A percentile compares a stretch with the other conserved stretches of the same genome.
phyloP scores from a whole-genome alignment of 2,329 filamentous ascomycete genomes.

The Furcasterigmium furcatum region DNA sequence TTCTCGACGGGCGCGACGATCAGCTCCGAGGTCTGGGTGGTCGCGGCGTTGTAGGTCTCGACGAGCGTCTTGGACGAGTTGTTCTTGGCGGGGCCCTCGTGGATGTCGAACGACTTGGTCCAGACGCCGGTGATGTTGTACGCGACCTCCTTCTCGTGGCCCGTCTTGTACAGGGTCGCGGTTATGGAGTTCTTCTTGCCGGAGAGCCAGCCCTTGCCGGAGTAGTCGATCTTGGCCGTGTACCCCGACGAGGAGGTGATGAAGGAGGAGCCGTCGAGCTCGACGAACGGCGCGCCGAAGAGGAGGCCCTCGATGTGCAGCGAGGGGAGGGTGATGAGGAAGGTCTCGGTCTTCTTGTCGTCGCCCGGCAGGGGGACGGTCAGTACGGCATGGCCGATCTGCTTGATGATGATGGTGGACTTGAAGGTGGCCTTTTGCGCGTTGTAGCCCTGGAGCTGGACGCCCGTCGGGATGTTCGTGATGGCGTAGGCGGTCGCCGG shows the following conservation, averaged over 20 bases:
- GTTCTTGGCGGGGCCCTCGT: conserved; percentile 56
- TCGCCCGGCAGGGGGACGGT: conserved; percentile 56
- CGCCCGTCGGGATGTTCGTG: conserved; percentile 78
- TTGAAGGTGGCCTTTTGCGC: conserved; percentile 95
- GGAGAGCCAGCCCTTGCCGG: conserved; percentile 88
- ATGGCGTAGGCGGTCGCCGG: conserved; percentile 94
- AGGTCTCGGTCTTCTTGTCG: conserved; percentile 56
- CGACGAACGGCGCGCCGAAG: conserved; percentile 81
- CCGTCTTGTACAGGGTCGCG: conserved; percentile 68
- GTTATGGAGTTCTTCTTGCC: conserved; percentile 93
- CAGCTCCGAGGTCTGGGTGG: conserved; percentile 61
- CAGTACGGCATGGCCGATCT: conserved; percentile 84
- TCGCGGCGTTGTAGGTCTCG: conserved; percentile 58
- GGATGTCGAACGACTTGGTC: conserved; percentile 79
- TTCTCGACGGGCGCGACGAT: conserved; percentile 68
- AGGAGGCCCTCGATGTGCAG: conserved; percentile 94
- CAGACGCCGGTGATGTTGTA: conserved; percentile 90
- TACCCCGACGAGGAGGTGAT: conserved; percentile 86
- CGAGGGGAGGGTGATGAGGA: conserved; percentile 86
- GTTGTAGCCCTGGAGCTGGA: conserved; percentile 84
- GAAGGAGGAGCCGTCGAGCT: conserved; percentile 80
- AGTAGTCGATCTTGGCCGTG: conserved; percentile 88
- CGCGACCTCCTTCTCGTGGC: conserved; percentile 68
- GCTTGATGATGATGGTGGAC: conserved; percentile 90
- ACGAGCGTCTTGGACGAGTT: conserved; percentile 46